A percentile compares a stretch with the other conserved stretches of the same genome.
Evolutionary conservation across 2,329 filamentous ascomycete genomes (phyloP).

Genomic region (Penicillium sp.): DNA sequence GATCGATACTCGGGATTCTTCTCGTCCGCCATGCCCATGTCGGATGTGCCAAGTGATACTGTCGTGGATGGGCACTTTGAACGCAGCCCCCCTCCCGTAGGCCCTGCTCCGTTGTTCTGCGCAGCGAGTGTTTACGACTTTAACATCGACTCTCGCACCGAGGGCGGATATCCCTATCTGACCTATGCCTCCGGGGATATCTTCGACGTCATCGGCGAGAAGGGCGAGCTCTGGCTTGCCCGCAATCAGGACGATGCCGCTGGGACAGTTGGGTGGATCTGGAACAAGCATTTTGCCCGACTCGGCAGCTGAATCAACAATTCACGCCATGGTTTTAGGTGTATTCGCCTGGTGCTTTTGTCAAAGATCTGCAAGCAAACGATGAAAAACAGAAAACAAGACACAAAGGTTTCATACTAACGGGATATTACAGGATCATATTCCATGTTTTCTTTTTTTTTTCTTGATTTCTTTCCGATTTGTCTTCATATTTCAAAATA

Average conservation of each 20-base stretch:
- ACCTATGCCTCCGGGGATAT: conserved; percentile 94
- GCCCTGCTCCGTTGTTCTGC: conserved; percentile 68
- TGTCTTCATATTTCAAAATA: conserved; percentile 6
- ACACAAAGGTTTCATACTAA: neutral
- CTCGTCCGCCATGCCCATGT: conserved; percentile 74
- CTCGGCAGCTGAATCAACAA: conserved; percentile 25
- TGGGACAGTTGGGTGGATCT: conserved; percentile 86
- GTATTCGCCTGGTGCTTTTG: neutral
- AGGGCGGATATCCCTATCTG: conserved; percentile 90
- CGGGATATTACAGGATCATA: neutral
- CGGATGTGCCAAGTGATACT: conserved; percentile 49
- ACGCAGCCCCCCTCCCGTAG: conserved; percentile 35
- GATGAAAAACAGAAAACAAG: neutral
- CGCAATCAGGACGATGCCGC: conserved; percentile 87
- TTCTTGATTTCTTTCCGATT: neutral
- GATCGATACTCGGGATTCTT: conserved; percentile 68
- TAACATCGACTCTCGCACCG: conserved; percentile 85
- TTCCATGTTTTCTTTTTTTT: neutral
- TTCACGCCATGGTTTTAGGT: neutral
- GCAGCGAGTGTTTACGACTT: conserved; percentile 94
- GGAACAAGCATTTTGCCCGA: conserved; percentile 90
- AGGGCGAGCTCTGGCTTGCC: conserved; percentile 93
- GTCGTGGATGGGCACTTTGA: conserved; percentile 23
- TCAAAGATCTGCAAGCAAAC: neutral
- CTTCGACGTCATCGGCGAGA: conserved; percentile 87